Base-by-base conservation (phyloP, 306 rosid genomes). In the Inga laurina region DNA sequence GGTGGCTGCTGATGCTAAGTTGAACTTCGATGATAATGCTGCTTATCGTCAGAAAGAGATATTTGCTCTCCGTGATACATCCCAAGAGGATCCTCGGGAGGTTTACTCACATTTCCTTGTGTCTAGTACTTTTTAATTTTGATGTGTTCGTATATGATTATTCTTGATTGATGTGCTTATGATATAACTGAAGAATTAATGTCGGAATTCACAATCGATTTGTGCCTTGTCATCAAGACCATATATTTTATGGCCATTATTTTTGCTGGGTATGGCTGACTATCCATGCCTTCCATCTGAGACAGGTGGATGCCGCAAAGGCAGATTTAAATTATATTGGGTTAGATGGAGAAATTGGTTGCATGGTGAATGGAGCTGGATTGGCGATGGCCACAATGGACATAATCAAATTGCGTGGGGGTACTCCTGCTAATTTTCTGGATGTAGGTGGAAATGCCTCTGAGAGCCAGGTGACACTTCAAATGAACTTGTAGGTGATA, bases 351-450 rank as follows among this genome's bases (percentile, higher is more conserved):
- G 99, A 96, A 87, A 96, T 96, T 83, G 98, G 99, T 71, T 96
- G 98, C 91, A 96, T 96, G 99, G 99, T 93, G 88, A 93, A 93
- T 85, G 98, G 99, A 69, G 98, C 99, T 46, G 99, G 99, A 76
- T 87, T 93, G 79, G 99, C 99, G 77, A 96, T 96, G 99, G 95
- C 99, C 82, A 96, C 99, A 9, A 96, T 96, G 99, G 99, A 96
- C 81, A 93, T 94, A 41, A 96, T 96, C 68, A 96, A 96, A 86
- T 84, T 96, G 84, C 97, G 85, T 68, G 99, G 99, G 49, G 98
- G 96, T 85, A 93, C 99, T 78, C 98, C 97, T 79, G 99, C 99
- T 75, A 96, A 96, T 89, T 93, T 96, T 83, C 89, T 96, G 59
- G 99, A 96, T 83, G 97, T 93, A 9, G 99, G 99, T 74, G 99